phyloP scores from a whole-genome alignment of 352 stramenopile species.

The Thraustotheca clavata region DNA sequence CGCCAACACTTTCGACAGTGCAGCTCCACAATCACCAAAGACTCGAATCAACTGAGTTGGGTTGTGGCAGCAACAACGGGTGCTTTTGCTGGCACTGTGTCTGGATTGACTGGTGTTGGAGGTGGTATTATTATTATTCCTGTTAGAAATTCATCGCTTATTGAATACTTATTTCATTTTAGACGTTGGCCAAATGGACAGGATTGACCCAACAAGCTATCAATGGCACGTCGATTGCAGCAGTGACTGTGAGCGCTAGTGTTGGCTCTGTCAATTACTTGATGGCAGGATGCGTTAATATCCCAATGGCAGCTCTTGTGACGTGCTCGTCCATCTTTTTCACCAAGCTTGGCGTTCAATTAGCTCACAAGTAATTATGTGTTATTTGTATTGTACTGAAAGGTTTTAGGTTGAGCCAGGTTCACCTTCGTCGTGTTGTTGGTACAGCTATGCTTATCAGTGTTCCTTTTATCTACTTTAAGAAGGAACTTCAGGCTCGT shows the following conservation, averaged over 20 bases:
- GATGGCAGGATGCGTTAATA: conserved; percentile 56
- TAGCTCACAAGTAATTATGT: conserved; percentile 35
- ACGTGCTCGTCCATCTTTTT: conserved; percentile 66
- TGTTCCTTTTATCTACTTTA: conserved; percentile 75
- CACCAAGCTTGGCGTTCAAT: conserved; percentile 70
- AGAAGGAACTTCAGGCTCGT: conserved; percentile 28
- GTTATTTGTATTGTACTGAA: neutral
- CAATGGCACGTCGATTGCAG: conserved; percentile 74
- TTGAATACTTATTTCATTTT: neutral
- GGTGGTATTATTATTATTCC: conserved; percentile 79
- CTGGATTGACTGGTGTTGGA: conserved; percentile 68
- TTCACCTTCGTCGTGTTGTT: conserved; percentile 64
- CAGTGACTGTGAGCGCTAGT: conserved; percentile 57
- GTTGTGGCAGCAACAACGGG: conserved; percentile 23
- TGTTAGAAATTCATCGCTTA: conserved; percentile 24
- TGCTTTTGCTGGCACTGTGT: conserved; percentile 57
- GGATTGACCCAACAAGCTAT: conserved; percentile 66
- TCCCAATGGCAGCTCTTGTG: conserved; percentile 59
- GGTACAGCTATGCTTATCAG: conserved; percentile 67
- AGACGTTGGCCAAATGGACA: conserved; percentile 77
- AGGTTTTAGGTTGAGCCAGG: conserved; percentile 42
- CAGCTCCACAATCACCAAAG: conserved; percentile 6
- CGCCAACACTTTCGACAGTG: neutral
- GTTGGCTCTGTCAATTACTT: conserved; percentile 71
- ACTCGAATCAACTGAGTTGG: conserved; percentile 15